Evolutionary conservation across 352 stramenopile species (phyloP).

Genomic region (Phytophthora aleatoria): DNA sequence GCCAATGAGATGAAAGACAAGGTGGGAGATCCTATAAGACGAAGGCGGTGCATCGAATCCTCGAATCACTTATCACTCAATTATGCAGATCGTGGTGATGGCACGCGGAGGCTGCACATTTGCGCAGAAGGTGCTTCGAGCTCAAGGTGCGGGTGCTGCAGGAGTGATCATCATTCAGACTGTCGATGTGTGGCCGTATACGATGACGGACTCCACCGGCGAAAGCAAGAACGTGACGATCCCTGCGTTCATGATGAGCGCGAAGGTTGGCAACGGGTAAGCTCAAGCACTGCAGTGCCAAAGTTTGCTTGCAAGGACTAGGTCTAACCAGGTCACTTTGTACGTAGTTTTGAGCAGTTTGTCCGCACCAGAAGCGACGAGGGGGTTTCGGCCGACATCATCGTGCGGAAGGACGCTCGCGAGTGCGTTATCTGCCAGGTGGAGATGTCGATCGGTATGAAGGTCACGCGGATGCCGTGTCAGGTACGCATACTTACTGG

Average conservation of each 20-base stretch:
- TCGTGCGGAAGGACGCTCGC: conserved; percentile 66
- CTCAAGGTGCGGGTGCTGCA: conserved; percentile 55
- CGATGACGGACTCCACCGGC: conserved; percentile 80
- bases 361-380: conserved; percentile 40
- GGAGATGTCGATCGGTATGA: conserved; percentile 71
- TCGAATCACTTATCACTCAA: background rate
- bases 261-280: conserved; percentile 69
- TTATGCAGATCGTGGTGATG: conserved; percentile 72
- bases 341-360: conserved; percentile 62
- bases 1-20: conserved; percentile 46
- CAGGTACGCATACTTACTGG: conserved; percentile 40
- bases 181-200: conserved; percentile 80
- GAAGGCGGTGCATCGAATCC: background rate
- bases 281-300: background rate
- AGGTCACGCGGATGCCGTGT: conserved; percentile 73
- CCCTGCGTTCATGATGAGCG: conserved; percentile 81
- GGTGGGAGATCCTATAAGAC: conserved; percentile 19
- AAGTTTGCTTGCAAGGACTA: background rate
- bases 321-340: conserved; percentile 6
- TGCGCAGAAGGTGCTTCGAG: conserved; percentile 71
- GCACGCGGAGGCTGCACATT: conserved; percentile 73
- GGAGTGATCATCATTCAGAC: conserved; percentile 78
- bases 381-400: conserved; percentile 43
- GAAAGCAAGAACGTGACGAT: conserved; percentile 65
- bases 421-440: conserved; percentile 87